These are phyloP conservation scores for Blastocystis sp. DNA, from an alignment of 352 stramenopile species.

Conservation along the genomic window DNA sequence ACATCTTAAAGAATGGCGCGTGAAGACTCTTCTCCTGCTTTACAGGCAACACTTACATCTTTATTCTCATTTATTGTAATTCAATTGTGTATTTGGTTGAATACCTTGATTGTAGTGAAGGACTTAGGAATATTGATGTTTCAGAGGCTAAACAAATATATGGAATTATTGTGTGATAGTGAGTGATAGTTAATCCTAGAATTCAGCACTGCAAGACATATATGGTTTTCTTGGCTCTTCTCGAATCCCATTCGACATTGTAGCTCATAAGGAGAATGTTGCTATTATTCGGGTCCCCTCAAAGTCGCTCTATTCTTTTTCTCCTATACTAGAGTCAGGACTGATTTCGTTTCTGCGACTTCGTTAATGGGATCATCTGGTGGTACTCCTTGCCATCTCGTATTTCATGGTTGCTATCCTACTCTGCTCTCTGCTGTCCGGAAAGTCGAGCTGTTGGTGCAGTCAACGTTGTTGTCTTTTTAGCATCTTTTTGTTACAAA, in stretches of 20 bases:
- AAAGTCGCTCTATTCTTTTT: neutral
- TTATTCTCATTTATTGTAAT: neutral
- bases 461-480: neutral
- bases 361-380: neutral
- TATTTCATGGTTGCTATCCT: neutral
- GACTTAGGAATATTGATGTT: neutral
- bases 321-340: neutral
- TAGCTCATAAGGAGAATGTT: neutral
- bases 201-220: neutral
- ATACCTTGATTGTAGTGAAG: neutral
- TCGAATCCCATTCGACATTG: neutral
- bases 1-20: neutral
- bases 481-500: conserved; percentile 30
- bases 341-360: neutral
- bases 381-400: neutral
- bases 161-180: neutral
- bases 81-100: neutral
- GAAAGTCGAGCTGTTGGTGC: neutral
- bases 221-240: neutral
- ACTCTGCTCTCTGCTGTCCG: conserved; percentile 15
- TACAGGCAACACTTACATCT: neutral
- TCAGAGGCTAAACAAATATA: neutral
- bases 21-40: neutral
- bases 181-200: neutral
- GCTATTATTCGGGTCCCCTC: neutral